Evolutionary conservation across 2,329 filamentous ascomycete genomes (phyloP), one percentile per base, ranked within the genome.

Genomic region (Cadophora sp.): DNA sequence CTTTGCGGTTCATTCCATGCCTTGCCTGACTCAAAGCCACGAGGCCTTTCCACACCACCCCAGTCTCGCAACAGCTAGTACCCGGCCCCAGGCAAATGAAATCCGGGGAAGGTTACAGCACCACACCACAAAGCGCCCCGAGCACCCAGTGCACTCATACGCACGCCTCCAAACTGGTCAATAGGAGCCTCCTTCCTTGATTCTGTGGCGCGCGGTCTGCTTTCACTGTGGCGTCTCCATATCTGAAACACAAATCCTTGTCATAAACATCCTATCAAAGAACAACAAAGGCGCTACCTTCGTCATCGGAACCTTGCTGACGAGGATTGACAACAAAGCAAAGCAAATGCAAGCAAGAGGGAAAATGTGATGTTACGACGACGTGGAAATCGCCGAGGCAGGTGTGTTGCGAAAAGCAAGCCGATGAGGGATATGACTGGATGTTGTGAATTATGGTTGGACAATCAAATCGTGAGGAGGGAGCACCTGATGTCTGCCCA

Each of bases 171-270:
- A 31, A 24, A 62, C 24, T 62, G 59, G 40, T 50, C 14, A 24
- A 26, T 11, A 63, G 37, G 62, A 65, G 43, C 60, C 34, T 53
- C 55, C 31, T 69, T 69, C 65, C 69, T 67, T 71, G 68, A 66
- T 66, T 66, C 43, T 71, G 69, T 71, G 68, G 69, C 69, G 62
- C 53, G 68, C 56, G 34, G n/a, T 59, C 56, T 43, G 3, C 56
- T 16, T 40, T 40, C 1, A 26, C 48, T 69, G 69, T 71, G 69
- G 67, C 69, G 50, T 31, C 37, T 12, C 27, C 62, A 16, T 27
- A 59, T 53, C 29, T 71, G 67, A 71, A 71, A 69, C 60, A 60
- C 24, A 55, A 55, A 26, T 46, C 65, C 46, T 40, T 68, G 60
- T 48, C n/a, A 2, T 19, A 6, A 12, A 37, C 27, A 19, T 43